Evolutionary conservation across 768 basidiomycete species (phyloP), one percentile per base, ranked within the genome.

Genomic region (Glaciozyma martinii): DNA sequence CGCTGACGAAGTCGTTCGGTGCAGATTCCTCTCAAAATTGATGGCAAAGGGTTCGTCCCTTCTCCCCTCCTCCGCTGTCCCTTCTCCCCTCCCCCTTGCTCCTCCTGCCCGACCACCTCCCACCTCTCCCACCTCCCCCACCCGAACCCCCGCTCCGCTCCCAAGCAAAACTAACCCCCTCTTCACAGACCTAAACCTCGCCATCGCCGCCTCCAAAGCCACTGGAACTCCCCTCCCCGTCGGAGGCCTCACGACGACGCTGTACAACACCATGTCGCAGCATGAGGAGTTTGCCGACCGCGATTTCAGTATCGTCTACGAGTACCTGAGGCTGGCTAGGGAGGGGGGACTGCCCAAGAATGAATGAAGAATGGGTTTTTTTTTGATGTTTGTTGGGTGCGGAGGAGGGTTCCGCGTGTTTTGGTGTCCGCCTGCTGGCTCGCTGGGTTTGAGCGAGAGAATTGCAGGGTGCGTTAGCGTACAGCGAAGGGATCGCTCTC

Each of bases 261-360:
- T 92, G 32, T 93, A 93, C 75, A 76, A 76, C 7, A 77, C 79
- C 32, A 81, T 84, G 56, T 77, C 76, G 70, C 76, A 78, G 56
- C 78, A 81, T 32, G 84, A 85, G 2, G 86, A 82, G 58, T 79
- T 89, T 27, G 83, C 80, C 1, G 79, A 74, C 56, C 86, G 84
- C 71, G 90, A 92, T 71, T 92, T 93, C 73, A 90, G 88, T 43
- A 84, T 84, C 18, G 84, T 92, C 30, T 92, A 89, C 75, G 77
- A 79, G 57, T 85, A 84, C 75, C 77, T 91, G 62, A 71, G 56
- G 37, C 13, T 56, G 19, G 56, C 56, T 3, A 30, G 29, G 53
- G 53, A 54, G 19, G 53, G 53, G 6, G 53, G 53, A 21, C 15
- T 54, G 53, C 37, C 37, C 10, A 30, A 30, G 53, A 54, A 54